Base-by-base conservation (phyloP, 1,284 basidiomycete species). In the Cryptococcus sp. region DNA sequence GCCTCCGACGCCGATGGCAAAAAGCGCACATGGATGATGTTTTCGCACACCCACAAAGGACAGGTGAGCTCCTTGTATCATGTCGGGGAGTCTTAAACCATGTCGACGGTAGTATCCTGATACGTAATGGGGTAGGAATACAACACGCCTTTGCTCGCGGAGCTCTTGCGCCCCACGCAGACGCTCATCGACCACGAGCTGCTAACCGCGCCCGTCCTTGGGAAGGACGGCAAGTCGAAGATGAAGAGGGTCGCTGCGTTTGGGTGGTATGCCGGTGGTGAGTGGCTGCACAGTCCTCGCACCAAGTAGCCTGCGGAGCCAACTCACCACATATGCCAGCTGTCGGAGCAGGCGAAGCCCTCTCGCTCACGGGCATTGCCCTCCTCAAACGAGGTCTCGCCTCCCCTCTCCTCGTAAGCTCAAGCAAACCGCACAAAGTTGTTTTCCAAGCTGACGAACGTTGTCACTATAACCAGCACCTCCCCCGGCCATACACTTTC, bases 261-360 rank as follows among this genome's bases (percentile, higher is more conserved):
- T 76, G 91, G 91, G 0, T 90, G 86, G 85, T 90, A 85, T 66
- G 90, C 91, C 0, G 90, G 91, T 71, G 87, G 88, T 89, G 54
- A 56, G 82, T 15, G 13, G 9, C 15, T 40, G 15, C 36, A 23
- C 21, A 28, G 52, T 38, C 51, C 20, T 11, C 6, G 16, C n/a
- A 8, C 12, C 20, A 16, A 40, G 16, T 11, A 57, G 51, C 44
- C 57, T 35, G 53, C n/a, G 39, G 24, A 2, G 18, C 18, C n/a
- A 6, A 16, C 42, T 44, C n/a, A n/a, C n/a, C n/a, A n/a, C n/a
- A n/a, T n/a, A n/a, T n/a, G n/a, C n/a, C 40, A 90, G 88, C 89
- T 55, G 88, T 89, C 11, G 91, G 91, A 7, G 85, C 86, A 1
- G 82, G 91, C 0, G 91, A 94, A 76, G 86, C 88, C 0, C 80